Base-by-base conservation (phyloP, 1,284 basidiomycete species). In the Microbotryum intermedium region DNA sequence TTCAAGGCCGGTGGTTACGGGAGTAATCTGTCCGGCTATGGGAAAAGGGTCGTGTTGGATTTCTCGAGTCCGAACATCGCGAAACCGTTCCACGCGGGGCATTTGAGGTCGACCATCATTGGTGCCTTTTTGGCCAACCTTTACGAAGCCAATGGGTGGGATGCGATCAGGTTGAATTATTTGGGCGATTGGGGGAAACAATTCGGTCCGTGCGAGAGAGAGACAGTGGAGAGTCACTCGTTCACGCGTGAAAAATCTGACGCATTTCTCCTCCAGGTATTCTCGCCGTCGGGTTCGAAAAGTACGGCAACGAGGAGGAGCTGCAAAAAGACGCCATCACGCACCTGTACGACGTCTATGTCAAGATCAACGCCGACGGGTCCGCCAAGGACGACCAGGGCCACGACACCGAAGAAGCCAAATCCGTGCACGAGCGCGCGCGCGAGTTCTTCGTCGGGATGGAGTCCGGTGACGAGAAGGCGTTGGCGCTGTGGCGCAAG, bases 1-100 rank as follows among this genome's bases (percentile, higher is more conserved):
- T 48, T 62, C 42, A 73, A 78, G 59, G 81, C 83, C 5, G 81
- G 83, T 57, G 77, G 78, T 18, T 80, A 80, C n/a, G 90, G 72
- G 3, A 66, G 62, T 26, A 72, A 72, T 62, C 64, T 58, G 28
- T 21, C 26, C 8, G 70, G 88, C 5, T 77, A 80, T 55, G 89
- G 90, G 47, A 91, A 94, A 77, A 87, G 83, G 58, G 76, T 87
- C 65, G 74, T 90, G 66, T 87, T 82, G 66, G 81, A 98, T 75
- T 98, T 93, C 76, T 95, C 91, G 0, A 90, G 88, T 6, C 93
- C 94, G 21, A 98, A 99, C 75, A 97, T 98, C 72, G 94, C 95
- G 44, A 99, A 99, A 75, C 88, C 88, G 6, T 98, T 98, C 83
- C 94, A 98, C 72, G 93, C 97, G 59, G 95, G 95, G 20, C 94